These are phyloP conservation scores for Kurtzmaniella cleridarum DNA, from an alignment of 805 yeast species.

Conservation along the genomic window DNA sequence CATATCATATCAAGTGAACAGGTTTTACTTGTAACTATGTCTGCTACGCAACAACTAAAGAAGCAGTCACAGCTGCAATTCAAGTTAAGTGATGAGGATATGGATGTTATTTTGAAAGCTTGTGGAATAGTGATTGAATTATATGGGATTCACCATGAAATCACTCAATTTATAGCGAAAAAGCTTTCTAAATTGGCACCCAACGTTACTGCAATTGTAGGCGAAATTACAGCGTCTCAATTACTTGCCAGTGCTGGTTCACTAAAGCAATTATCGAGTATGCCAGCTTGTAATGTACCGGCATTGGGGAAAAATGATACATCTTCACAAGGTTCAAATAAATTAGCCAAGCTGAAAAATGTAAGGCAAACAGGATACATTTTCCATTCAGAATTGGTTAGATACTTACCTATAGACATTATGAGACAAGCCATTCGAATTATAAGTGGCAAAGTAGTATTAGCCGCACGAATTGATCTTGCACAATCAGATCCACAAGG, in stretches of 20 bases:
- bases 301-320: conserved; percentile 58
- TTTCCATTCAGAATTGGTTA: conserved; percentile 55
- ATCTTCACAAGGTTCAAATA: conserved; percentile 20
- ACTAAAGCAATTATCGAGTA: conserved; percentile 52
- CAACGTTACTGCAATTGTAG: conserved; percentile 67
- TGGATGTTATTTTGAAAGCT: conserved; percentile 35
- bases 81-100: conserved; percentile 19
- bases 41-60: conserved; percentile 50
- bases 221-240: conserved; percentile 68
- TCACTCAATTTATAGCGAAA: conserved; percentile 51
- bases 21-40: conserved; percentile 66
- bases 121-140: conserved; percentile 46
- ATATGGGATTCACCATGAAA: conserved; percentile 32
- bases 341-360: conserved; percentile 25
- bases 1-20: conserved; percentile 56
- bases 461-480: conserved; percentile 81
- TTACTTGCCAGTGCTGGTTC: conserved; percentile 69
- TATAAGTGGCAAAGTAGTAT: conserved; percentile 68
- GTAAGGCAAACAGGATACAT: conserved; percentile 66
- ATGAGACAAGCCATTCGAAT: conserved; percentile 71
- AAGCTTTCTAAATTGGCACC: conserved; percentile 68
- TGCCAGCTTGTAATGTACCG: conserved; percentile 82
- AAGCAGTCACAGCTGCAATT: conserved; percentile 37
- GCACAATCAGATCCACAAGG: conserved; percentile 42
- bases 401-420: conserved; percentile 50